These are phyloP conservation scores for Cyberlindnera euphorbiae DNA, from an alignment of 805 yeast genomes.

Conservation along the genomic window DNA sequence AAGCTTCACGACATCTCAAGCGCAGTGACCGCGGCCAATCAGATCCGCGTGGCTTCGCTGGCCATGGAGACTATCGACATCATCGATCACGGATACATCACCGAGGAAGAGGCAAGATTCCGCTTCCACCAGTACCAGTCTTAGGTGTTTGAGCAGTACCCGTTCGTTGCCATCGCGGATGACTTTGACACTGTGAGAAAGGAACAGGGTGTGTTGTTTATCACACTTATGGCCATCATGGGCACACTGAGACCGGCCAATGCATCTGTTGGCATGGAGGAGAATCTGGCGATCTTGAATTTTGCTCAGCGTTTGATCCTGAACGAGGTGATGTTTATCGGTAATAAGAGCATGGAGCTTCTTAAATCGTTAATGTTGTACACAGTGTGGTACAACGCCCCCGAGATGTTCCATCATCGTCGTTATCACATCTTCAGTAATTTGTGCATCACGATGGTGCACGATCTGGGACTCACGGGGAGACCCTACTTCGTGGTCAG, in stretches of 20 bases:
- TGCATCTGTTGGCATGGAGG: slow-evolving; percentile 25
- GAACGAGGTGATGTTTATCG: slow-evolving; percentile 60
- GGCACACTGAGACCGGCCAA: slow-evolving; percentile 36
- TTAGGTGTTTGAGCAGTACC: slow-evolving; percentile 43
- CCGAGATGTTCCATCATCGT: slow-evolving; percentile 76
- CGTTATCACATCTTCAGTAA: slow-evolving; percentile 67
- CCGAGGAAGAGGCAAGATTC: slow-evolving; percentile 52
- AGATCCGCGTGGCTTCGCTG: slow-evolving; percentile 24
- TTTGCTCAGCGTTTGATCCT: slow-evolving; percentile 46
- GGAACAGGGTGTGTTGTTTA: slow-evolving; percentile 56
- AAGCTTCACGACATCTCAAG: slow-evolving; percentile 41
- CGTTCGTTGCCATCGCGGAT: slow-evolving; percentile 52
- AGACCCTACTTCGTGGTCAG: slow-evolving; percentile 40
- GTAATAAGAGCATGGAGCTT: slow-evolving; percentile 66
- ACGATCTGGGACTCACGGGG: slow-evolving; percentile 71
- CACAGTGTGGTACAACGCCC: slow-evolving; percentile 77
- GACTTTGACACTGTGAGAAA: slow-evolving; percentile 42
- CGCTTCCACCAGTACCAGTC: slow-evolving; percentile 48
- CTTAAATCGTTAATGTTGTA: slow-evolving; percentile 57
- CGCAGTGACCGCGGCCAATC: slow-evolving; percentile 42
- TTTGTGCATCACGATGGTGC: slow-evolving; percentile 61
- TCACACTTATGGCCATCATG: slow-evolving; percentile 59
- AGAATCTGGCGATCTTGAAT: slow-evolving; percentile 45
- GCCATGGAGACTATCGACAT: slow-evolving; percentile 37
- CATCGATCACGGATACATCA: slow-evolving; percentile 51